phyloP scores from a whole-genome alignment of 2,329 filamentous ascomycete genomes.

The Paramyrothecium sp. region DNA sequence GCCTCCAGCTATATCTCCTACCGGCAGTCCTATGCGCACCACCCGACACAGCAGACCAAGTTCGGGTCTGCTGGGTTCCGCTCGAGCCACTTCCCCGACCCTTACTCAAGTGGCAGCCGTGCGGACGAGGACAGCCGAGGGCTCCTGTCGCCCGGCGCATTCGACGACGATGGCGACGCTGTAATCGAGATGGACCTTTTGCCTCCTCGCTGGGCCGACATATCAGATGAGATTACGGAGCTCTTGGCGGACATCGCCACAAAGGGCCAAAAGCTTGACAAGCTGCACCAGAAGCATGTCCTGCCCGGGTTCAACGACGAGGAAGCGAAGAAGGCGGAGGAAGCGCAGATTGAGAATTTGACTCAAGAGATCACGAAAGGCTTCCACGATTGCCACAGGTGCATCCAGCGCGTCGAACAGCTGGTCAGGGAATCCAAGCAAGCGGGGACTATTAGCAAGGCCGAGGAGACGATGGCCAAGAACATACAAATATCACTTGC shows the following conservation, averaged over 20 bases:
- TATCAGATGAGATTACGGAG: constrained; percentile 90
- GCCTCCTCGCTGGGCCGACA: constrained; percentile 91
- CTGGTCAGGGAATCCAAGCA: constrained; percentile 82
- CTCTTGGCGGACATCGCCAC: constrained; percentile 75
- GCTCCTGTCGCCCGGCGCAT: constrained; percentile 77
- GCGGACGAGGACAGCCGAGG: constrained; percentile 63
- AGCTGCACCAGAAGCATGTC: constrained; percentile 95
- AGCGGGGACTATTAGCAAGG: constrained; percentile 69
- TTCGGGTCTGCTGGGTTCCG: constrained; percentile 51
- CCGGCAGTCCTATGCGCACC: constrained; percentile 96
- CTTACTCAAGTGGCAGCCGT: constrained; percentile 48
- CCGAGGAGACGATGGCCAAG: constrained; percentile 92
- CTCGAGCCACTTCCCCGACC: constrained; percentile 57
- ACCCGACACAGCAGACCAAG: constrained; percentile 81
- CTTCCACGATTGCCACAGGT: constrained; percentile 87
- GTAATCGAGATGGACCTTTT: constrained; percentile 98
- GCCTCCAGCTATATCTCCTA: constrained; percentile 95
- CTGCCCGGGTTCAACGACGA: constrained; percentile 96
- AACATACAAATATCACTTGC: constrained; percentile 95
- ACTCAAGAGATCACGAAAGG: constrained; percentile 86
- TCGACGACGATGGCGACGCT: constrained; percentile 84
- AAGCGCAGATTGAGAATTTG: constrained; percentile 83
- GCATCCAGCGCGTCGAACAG: constrained; percentile 82
- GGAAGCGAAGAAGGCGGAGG: constrained; percentile 81
- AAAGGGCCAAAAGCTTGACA: constrained; percentile 82